phyloP scores from a whole-genome alignment of 805 yeast species.

The Candida awuae region DNA sequence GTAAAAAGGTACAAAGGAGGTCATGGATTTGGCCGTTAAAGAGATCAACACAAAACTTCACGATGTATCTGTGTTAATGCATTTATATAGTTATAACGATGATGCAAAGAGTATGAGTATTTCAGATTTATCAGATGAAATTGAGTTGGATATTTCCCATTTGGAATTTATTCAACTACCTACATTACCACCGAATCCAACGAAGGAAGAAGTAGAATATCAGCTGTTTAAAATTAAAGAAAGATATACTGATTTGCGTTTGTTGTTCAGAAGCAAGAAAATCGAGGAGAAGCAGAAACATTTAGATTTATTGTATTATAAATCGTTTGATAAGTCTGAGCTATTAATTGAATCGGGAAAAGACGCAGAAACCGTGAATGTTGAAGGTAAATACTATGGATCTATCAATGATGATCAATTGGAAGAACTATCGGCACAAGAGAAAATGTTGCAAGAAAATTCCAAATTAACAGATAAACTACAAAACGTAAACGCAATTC shows the following conservation, averaged over 20 bases:
- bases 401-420: slow-evolving; percentile 23
- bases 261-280: slow-evolving; percentile 23
- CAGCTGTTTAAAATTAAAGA: slow-evolving; percentile 17
- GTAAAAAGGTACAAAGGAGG: too few relatives aligned
- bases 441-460: slow-evolving; percentile 39
- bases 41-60: neutral
- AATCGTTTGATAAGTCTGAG: slow-evolving; percentile 11
- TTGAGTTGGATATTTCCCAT: neutral
- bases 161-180: neutral
- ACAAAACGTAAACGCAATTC: slow-evolving; percentile 39
- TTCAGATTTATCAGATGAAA: neutral
- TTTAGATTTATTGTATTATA: slow-evolving; percentile 7
- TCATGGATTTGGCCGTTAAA: neutral
- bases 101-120: neutral
- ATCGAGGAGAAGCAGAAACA: slow-evolving; percentile 20
- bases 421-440: slow-evolving; percentile 28
- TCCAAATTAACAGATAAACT: slow-evolving; percentile 38
- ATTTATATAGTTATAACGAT: neutral
- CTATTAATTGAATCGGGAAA: neutral
- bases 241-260: slow-evolving; percentile 20
- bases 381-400: neutral
- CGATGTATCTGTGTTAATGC: neutral
- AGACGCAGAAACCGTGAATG: neutral
- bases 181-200: neutral
- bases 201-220: slow-evolving; percentile 7